Evolutionary conservation across 202 grass and related monocot genomes (phyloP).

Genomic region (Schoenoplectus triqueter): DNA sequence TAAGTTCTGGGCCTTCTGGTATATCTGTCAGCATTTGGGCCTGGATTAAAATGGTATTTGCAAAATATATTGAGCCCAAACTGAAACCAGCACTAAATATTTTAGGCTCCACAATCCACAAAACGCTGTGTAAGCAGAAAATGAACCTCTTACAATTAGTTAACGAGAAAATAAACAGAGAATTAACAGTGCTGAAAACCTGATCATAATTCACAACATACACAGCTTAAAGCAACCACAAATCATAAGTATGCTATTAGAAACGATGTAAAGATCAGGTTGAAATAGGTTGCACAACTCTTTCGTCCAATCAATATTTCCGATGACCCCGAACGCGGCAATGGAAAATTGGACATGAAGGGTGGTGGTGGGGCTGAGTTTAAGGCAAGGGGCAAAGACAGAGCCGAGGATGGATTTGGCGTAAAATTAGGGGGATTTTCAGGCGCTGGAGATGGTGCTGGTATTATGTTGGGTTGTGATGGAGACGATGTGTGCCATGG

Average conservation of each 20-base stretch:
- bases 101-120: not conserved
- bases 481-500: not conserved
- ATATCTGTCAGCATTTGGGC: not conserved
- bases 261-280: not conserved
- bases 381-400: not conserved
- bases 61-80: not conserved
- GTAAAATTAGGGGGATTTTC: no score
- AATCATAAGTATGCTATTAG: not conserved
- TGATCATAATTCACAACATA: constrained; percentile 15
- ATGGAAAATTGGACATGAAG: not conserved
- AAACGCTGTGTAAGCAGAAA: not conserved
- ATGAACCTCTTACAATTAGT: not conserved
- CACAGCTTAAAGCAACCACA: not conserved
- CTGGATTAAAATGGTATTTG: not conserved
- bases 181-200: not conserved
- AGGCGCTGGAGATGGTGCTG: not conserved
- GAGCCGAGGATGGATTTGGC: no score
- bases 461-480: not conserved
- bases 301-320: not conserved
- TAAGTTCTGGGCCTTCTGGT: not conserved
- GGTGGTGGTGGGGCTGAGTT: not conserved
- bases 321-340: not conserved
- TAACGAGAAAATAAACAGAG: not conserved
- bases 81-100: not conserved
- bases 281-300: not conserved